A percentile compares a stretch with the other conserved stretches of the same genome.
These are phyloP conservation scores for Rehmannia glutinosa DNA, from an alignment of 257 asterid genomes.

Conservation along the genomic window DNA sequence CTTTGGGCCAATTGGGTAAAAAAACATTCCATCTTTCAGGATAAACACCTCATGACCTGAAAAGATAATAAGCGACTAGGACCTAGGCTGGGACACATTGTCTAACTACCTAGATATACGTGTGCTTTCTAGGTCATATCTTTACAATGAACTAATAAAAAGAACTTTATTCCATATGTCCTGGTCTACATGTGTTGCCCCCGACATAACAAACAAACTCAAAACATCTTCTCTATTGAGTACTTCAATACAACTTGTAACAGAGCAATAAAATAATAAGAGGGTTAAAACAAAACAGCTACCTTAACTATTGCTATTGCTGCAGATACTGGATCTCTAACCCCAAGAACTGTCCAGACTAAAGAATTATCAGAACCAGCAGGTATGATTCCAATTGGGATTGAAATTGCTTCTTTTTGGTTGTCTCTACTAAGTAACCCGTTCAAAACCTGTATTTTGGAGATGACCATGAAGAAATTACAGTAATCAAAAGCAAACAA, in stretches of 20 bases:
- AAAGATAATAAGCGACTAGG: constrained; percentile 1
- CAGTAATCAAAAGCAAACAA: background rate
- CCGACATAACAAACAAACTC: constrained; percentile 5
- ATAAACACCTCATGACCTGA: constrained; percentile 1
- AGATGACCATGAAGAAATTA: background rate
- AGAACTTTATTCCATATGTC: background rate
- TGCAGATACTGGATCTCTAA: constrained; percentile 94
- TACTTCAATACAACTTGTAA: constrained; percentile 1
- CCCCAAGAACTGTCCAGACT: constrained; percentile 99
- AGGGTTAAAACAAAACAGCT: constrained; percentile 8
- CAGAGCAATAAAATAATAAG: constrained; percentile 3
- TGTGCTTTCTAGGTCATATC: background rate
- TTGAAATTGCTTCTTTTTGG: constrained; percentile 90
- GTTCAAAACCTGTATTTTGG: constrained; percentile 72
- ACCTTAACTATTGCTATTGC: constrained; percentile 96
- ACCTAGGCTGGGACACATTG: background rate
- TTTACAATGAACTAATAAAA: background rate
- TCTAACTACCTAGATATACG: background rate
- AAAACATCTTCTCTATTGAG: background rate
- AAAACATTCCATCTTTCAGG: background rate
- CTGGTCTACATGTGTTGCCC: background rate
- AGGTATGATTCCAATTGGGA: constrained; percentile 96
- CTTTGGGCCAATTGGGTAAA: background rate
- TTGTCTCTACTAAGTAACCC: constrained; percentile 93
- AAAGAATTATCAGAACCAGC: constrained; percentile 99